phyloP scores from a whole-genome alignment of 1,139 yeast species.

The Diutina mesorugosa region DNA sequence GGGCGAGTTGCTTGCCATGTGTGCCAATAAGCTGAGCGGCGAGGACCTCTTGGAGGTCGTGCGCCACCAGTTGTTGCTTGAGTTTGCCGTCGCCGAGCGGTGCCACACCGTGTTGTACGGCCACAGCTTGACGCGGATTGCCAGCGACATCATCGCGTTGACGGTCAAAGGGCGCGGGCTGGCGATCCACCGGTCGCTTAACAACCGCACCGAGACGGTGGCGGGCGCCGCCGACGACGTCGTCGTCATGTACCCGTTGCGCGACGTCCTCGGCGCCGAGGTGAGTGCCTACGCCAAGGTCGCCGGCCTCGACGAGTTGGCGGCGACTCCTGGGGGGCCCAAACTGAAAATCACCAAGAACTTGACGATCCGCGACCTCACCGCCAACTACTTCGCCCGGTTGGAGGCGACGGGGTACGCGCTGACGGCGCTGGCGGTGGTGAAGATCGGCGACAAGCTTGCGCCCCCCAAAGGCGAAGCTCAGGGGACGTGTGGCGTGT shows the following conservation, averaged over 20 bases:
- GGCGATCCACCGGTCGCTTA: conserved; percentile 38
- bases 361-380: conserved; percentile 71
- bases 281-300: conserved; percentile 38
- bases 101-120: conserved; percentile 57
- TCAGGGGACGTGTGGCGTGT: conserved; percentile 31
- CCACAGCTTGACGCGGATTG: conserved; percentile 72
- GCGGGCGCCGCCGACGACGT: conserved; percentile 18
- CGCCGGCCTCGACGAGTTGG: conserved; percentile 10
- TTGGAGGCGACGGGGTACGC: conserved; percentile 73
- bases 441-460: conserved; percentile 76
- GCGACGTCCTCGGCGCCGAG: conserved; percentile 64
- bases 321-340: conserved; percentile 12
- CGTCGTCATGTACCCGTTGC: conserved; percentile 50
- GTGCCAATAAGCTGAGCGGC: conserved; percentile 36
- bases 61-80: conserved; percentile 32
- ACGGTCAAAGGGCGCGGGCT: conserved; percentile 90
- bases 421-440: conserved; percentile 87
- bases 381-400: conserved; percentile 56
- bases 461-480: conserved; percentile 32
- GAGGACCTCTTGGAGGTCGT: conserved; percentile 49
- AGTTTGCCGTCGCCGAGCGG: conserved; percentile 29
- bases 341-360: conserved; percentile 38
- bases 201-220: conserved; percentile 26
- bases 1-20: conserved; percentile 3
- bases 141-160: conserved; percentile 64